Evolutionary conservation across 352 stramenopile genomes (phyloP), one percentile per base, ranked within the genome.

Genomic region (Pythium aphanidermatum): DNA sequence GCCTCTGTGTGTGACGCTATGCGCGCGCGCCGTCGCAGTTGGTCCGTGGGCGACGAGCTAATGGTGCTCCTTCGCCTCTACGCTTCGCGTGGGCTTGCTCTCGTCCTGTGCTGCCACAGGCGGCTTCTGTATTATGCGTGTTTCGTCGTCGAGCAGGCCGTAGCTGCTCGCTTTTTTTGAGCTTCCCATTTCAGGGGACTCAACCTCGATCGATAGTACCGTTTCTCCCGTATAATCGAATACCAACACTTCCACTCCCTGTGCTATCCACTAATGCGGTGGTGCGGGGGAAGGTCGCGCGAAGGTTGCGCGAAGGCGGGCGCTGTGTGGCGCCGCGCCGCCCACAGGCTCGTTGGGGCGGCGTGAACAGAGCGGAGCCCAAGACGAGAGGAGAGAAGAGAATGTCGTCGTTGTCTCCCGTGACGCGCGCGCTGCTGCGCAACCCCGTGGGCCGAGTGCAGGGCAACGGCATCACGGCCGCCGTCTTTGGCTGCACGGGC

Each of bases 401-500:
- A 45, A 91, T 91, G 79, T 94, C 82, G 68, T 70, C 71, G 54
- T 67, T 94, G 52, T 88, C 79, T 60, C 75, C 82, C 36, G 75
- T 90, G 42, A 66, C 75, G 45, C 79, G 74, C 53, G 79, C 82
- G 51, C 46, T 79, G 49, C 63, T 93, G 60, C 81, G 80, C 60
- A 72, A 87, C 67, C 78, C 83, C 29, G 60, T 71, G 33, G 85
- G 85, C 27, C 79, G 88, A 49, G 65, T 73, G 32, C 66, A 73
- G 51, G 75, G 66, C 48, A 63, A 90, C 47, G 89, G 84, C 28
- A 71, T 98, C 53, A 97, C 86, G n/a, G 88, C 95, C 36, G 83
- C 91, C 5, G 79, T 99, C 40, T 99, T 99, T 62, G 96, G 96
- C 46, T 83, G 74, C 43, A 95, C 83, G 40, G 96, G 96, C 31